phyloP scores from a whole-genome alignment of 768 basidiomycete species.

The Obba rivulosa region DNA sequence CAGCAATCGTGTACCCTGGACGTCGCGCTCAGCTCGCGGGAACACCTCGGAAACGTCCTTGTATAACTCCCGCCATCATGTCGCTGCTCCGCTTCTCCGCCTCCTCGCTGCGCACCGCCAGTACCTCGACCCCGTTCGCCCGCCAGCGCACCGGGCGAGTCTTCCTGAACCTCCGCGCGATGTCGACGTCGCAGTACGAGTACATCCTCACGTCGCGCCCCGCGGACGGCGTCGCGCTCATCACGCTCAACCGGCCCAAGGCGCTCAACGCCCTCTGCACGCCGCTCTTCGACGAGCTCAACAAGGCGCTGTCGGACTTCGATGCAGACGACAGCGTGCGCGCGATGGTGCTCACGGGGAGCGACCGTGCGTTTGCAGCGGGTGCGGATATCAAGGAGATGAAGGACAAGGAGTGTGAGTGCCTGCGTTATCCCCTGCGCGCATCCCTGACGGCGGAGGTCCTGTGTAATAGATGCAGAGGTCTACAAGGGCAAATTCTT shows the following conservation, averaged over 20 bases:
- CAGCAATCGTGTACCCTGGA: too few relatives aligned
- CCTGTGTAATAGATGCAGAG: conserved; percentile 54
- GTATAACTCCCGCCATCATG: not conserved
- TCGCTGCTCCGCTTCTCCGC: not conserved
- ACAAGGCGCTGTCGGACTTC: conserved; percentile 64
- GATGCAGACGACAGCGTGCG: conserved; percentile 69
- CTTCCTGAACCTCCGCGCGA: conserved; percentile 22
- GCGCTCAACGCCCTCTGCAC: conserved; percentile 84
- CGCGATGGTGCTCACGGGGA: conserved; percentile 90
- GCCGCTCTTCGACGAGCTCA: conserved; percentile 77
- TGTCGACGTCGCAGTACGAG: conserved; percentile 53
- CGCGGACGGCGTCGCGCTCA: conserved; percentile 63
- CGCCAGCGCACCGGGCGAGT: not conserved
- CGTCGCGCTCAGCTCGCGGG: too few relatives aligned
- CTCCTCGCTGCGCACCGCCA: not conserved
- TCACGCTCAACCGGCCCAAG: conserved; percentile 87
- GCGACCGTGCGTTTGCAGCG: conserved; percentile 93
- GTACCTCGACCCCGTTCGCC: not conserved
- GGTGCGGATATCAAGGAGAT: conserved; percentile 99
- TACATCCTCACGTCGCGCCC: conserved; percentile 68
- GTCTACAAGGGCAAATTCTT: conserved; percentile 86
- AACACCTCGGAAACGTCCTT: too few relatives aligned
- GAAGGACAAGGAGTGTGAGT: conserved; percentile 89
- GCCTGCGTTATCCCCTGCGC: conserved; percentile 22
- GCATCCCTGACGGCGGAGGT: conserved; percentile 21